Evolutionary conservation across 1,284 basidiomycete species (phyloP).

Genomic region (Fistulinella cinereoalba): DNA sequence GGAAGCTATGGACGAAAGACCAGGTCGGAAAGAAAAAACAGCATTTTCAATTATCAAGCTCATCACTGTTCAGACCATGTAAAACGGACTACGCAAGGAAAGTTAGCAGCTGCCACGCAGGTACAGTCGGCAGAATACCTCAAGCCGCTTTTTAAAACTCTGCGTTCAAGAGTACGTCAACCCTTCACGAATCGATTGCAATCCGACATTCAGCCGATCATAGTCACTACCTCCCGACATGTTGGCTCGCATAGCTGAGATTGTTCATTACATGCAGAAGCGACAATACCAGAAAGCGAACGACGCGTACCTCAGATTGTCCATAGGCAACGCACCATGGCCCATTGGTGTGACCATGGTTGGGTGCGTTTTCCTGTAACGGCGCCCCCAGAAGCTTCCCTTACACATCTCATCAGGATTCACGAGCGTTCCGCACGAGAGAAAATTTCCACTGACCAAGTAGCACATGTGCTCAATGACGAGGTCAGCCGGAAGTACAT

Average conservation of each 20-base stretch:
- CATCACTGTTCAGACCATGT: constrained; percentile 53
- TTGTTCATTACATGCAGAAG: constrained; percentile 94
- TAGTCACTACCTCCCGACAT: constrained; percentile 85
- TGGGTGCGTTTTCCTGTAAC: constrained; percentile 56
- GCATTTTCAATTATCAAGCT: constrained; percentile 2
- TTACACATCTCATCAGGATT: constrained; percentile 58
- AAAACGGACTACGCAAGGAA: constrained; percentile 88
- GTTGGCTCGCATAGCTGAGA: constrained; percentile 87
- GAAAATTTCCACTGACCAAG: constrained; percentile 95
- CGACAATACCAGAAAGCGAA: constrained; percentile 94
- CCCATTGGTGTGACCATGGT: constrained; percentile 99
- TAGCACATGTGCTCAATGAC: constrained; percentile 97
- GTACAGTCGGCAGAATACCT: constrained; percentile 95
- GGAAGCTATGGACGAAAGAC: constrained; percentile 87
- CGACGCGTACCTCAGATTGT: constrained; percentile 93
- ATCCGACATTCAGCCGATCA: constrained; percentile 9
- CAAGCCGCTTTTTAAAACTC: constrained; percentile 91
- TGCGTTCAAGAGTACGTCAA: constrained; percentile 76
- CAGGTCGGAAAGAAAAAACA: constrained; percentile 50
- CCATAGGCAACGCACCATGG: constrained; percentile 99
- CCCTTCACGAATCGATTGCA: not conserved
- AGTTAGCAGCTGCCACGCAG: constrained; percentile 92
- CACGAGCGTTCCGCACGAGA: constrained; percentile 97
- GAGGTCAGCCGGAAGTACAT: constrained; percentile 99
- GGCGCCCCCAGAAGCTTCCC: not conserved